Evolutionary conservation across 371 early-diverging fungal species (phyloP), one percentile per base, ranked within the genome.

Genomic region (Batrachochytrium dendrobatidis): DNA sequence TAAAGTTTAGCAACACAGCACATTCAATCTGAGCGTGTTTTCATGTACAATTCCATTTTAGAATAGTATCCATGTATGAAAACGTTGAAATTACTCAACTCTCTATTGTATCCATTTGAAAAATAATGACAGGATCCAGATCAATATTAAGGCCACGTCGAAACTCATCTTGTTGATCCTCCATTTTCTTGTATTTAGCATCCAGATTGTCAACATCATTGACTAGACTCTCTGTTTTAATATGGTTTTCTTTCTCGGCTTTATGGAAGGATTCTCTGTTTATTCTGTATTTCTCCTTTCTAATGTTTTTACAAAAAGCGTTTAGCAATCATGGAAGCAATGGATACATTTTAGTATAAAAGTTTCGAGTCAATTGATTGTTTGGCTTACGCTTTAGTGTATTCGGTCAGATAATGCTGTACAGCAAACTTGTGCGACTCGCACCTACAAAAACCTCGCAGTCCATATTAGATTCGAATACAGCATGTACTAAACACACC

Each of bases 381-480:
- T 39, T n/a, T 15, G 12, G 39, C 39, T 12, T 39, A 39, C 39
- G 39, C 39, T n/a, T 39, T 39, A n/a, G n/a, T 12, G 39, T 39
- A 39, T n/a, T 39, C 39, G 12, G 12, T 39, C 15, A 15, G 39
- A n/a, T 39, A 39, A n/a, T 39, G 39, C 12, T 12, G 15, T 39
- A n/a, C 39, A 39, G 39, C 39, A 39, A 39, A 15, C 39, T 39
- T 39, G 39, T 39, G 39, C 39, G 39, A 39, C 39, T 39, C 39
- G 39, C 12, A n/a, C 39, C 39, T 39, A n/a, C n/a, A n/a, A n/a
- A n/a, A n/a, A n/a, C n/a, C n/a, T n/a, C n/a, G n/a, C n/a, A n/a
- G n/a, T n/a, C n/a, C n/a, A n/a, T n/a, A n/a, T n/a, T n/a, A n/a
- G n/a, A n/a, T n/a, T n/a, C n/a, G n/a, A n/a, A n/a, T n/a, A n/a